Evolutionary conservation across 176 grass and related monocot genomes (phyloP), one percentile per base, ranked within the genome.

Genomic region (Eleusine indica): DNA sequence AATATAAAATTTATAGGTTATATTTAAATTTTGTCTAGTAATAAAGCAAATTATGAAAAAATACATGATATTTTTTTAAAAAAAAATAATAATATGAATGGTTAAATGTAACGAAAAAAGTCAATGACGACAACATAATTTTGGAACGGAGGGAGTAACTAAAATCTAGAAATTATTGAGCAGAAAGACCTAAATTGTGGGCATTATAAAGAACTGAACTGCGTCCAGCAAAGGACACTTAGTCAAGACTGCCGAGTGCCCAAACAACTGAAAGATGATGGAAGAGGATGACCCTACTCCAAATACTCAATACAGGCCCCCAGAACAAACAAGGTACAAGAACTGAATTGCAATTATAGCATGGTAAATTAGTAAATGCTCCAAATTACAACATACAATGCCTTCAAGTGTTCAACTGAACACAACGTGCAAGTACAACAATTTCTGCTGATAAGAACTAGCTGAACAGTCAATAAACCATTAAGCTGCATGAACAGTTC

Each of bases 401-500:
- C 37, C 57, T 61, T 61, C 21, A 61, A 61, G 57, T 21, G 22
- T 65, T 81, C 2, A 46, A 68, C 63, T 79, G 47, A 54, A 71
- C n/a, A 79, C 14, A 88, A 19, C 44, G 52, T 56, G 52, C 52
- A 56, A 46, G 18, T 37, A 77, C 43, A 48, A 4, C 37, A 53
- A 6, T 42, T 66, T 73, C 18, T 44, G 25, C 39, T 8, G 29
- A 83, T 48, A 19, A n/a, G 7, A 44, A 74, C 47, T 49, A 69
- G 21, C 16, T 42, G 4, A 66, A 46, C 66, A 61, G 19, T n/a
- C 57, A 61, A 25, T 9, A 19, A 72, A 66, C 51, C 68, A 88
- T 79, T 66, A 44, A 80, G 9, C 58, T 29, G 72, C 44, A 79
- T 5, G 19, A 66, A 7, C 12, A 68, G 49, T 12, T 52, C 49